Evolutionary conservation across 208 protist species (phyloP).

Genomic region (Leishmania major): DNA sequence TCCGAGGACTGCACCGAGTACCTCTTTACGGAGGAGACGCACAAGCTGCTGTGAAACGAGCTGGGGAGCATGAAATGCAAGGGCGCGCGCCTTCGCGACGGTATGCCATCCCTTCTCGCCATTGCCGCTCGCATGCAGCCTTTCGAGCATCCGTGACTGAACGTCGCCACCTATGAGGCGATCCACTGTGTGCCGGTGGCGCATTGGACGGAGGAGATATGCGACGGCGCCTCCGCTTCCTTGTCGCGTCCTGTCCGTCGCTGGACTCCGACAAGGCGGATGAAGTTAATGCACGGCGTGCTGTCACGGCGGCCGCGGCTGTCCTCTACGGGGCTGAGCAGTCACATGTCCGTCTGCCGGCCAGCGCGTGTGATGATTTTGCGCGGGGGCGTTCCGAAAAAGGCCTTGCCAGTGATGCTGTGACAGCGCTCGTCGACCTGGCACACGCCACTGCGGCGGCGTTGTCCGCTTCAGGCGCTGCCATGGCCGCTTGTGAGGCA

Average conservation of each 20-base stretch:
- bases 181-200: slow-evolving; percentile 11
- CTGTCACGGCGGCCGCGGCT: slow-evolving; percentile 1
- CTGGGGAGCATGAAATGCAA: slow-evolving; percentile 20
- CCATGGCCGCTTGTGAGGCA: neutral
- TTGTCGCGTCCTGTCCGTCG: slow-evolving; percentile 1
- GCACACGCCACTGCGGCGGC: neutral
- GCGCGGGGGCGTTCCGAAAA: slow-evolving; percentile 2
- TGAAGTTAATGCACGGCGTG: neutral
- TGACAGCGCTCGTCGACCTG: slow-evolving; percentile 11
- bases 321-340: slow-evolving; percentile 16
- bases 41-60: slow-evolving; percentile 26
- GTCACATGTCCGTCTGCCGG: slow-evolving; percentile 3
- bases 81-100: slow-evolving; percentile 1
- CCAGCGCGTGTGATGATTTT: slow-evolving; percentile 7
- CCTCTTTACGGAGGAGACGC: slow-evolving; percentile 49
- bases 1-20: slow-evolving; percentile 66
- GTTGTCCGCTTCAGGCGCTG: neutral
- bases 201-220: slow-evolving; percentile 19
- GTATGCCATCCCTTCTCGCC: slow-evolving; percentile 24
- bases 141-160: neutral
- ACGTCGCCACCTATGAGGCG: neutral
- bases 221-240: slow-evolving; percentile 21
- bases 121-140: slow-evolving; percentile 20
- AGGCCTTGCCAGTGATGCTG: neutral
- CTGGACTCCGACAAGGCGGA: neutral